A percentile compares a stretch with the other conserved stretches of the same genome.
Conservation (phyloP, 2,329 filamentous ascomycete genomes). For the Aspergillus sp. region DNA sequence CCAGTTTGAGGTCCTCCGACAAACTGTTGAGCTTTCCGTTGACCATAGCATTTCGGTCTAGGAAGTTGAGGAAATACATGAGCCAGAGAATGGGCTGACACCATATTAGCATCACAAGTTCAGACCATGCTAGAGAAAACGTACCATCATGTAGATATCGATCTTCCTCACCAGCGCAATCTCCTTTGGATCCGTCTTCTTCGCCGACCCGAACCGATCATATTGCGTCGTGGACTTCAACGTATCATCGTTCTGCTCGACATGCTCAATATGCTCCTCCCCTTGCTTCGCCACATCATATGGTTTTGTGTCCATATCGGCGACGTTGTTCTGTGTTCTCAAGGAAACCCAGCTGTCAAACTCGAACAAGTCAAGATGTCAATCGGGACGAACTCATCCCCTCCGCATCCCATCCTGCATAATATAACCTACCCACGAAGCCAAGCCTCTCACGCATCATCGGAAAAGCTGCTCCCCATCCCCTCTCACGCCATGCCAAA, state of each 20-base stretch:
- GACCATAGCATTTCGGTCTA: slow-evolving; percentile 24
- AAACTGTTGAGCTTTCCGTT: slow-evolving; percentile 17
- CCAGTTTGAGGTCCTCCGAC: slow-evolving; percentile 40
- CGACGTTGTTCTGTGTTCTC: too few relatives aligned
- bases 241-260: not conserved
- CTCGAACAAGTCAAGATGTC: too few relatives aligned
- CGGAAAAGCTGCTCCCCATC: not conserved
- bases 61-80: slow-evolving; percentile 23
- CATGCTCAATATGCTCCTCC: not conserved
- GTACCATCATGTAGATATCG: slow-evolving; percentile 12
- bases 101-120: not conserved
- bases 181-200: slow-evolving; percentile 9
- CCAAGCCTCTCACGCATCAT: not conserved
- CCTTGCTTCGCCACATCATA: not conserved
- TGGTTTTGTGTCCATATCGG: not conserved
- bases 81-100: slow-evolving; percentile 9
- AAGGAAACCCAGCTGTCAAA: too few relatives aligned
- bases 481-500: not conserved
- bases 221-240: not conserved
- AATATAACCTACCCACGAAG: not conserved
- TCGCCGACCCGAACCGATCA: slow-evolving; percentile 7
- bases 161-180: slow-evolving; percentile 14
- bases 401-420: not conserved
- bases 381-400: too few relatives aligned
- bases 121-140: not conserved